Base-by-base conservation (phyloP, 2,329 filamentous ascomycete genomes). In the Purpureocillium takamizusanense region DNA sequence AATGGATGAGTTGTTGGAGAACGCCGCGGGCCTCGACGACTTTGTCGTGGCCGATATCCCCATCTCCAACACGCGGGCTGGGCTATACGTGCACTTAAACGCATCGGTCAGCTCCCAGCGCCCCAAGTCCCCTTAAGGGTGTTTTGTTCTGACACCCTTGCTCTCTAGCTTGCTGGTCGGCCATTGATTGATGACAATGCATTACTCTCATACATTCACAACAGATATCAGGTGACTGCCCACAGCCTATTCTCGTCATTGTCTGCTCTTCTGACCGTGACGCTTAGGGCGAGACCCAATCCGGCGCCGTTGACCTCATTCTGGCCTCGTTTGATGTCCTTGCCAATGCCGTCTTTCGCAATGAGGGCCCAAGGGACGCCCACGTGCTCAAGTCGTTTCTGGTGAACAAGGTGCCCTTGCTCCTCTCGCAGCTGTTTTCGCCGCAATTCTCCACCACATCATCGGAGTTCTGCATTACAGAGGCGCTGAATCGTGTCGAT, bases 281-380 rank as follows among this genome's bases (percentile, higher is more conserved):
- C 25, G 14, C 9, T 4, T 39, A 88, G 74, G 83, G 83, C 30
- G 84, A 95, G 51, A 72, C 84, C 31, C 83, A 90, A 57, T 73
- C 76, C 11, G 79, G 87, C 33, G 78, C 85, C 1, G 78, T 87
- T 38, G 88, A 95, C 51, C 69, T 97, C 2, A 83, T 97, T 31
- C 74, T 90, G 9, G 86, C 88, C 2, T 81, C 88, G 0, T 97
- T 98, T 52, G 89, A 97, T 51, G 74, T 94, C 5, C 69, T 98
- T 13, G 85, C 88, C 28, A 94, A 94, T 52, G 83, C 84, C 5
- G 84, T 90, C 45, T 86, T 92, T 48, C 77, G 71, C 6, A 72
- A 69, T 32, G 72, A 78, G 44, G 67, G 67, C 1, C 63, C 63
- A 31, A 69, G 69, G 40, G 66, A 70, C 6, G 84, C 86, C 40